phyloP scores from a whole-genome alignment of 371 early-diverging fungal genomes.

The Mortierella sp. region DNA sequence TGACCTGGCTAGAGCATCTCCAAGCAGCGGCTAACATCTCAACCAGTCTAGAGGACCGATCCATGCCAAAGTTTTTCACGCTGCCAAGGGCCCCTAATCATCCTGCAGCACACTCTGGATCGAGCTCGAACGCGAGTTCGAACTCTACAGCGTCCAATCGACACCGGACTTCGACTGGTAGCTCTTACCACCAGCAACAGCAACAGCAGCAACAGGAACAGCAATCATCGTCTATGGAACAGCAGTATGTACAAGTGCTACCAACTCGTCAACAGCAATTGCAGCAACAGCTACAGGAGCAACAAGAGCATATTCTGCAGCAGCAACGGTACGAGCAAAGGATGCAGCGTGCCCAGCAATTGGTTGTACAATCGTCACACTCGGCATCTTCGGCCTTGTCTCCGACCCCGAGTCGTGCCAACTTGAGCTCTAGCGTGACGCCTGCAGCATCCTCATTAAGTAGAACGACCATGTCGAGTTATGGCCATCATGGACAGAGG shows the following conservation, averaged over 20 bases:
- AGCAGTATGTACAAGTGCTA: neutral
- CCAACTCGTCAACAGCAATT: conserved; percentile 12
- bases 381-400: conserved; percentile 1
- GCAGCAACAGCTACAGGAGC: conserved; percentile 21
- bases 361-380: conserved; percentile 14
- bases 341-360: conserved; percentile 9
- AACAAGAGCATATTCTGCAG: conserved; percentile 32
- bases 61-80: conserved; percentile 49
- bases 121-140: neutral
- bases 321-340: conserved; percentile 4
- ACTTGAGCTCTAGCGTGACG: neutral
- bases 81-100: conserved; percentile 26
- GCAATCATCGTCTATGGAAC: conserved; percentile 4
- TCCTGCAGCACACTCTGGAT: neutral
- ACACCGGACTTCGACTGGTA: conserved; percentile 2
- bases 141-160: conserved; percentile 5
- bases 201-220: neutral
- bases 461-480: too few relatives aligned
- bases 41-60: conserved; percentile 40
- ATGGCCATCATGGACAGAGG: too few relatives aligned
- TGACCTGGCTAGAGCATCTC: conserved; percentile 52
- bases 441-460: neutral
- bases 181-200: neutral
- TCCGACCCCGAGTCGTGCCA: neutral
- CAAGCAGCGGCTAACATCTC: conserved; percentile 51